Conservation (phyloP, 352 stramenopile genomes). For the Phytopythium mirpurense region DNA sequence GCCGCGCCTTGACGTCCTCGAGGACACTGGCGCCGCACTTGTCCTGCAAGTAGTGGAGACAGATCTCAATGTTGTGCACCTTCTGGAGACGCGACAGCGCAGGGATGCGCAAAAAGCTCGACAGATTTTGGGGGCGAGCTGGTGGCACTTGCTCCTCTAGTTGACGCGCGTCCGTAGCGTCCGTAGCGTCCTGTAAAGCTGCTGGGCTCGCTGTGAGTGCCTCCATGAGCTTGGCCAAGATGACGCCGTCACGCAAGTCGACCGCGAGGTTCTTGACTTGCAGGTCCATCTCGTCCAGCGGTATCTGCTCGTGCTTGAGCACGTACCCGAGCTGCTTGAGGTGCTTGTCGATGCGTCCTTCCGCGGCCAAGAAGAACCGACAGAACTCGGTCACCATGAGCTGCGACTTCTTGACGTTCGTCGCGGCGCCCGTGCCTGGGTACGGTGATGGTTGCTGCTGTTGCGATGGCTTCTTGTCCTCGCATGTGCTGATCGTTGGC, state of each 20-base stretch:
- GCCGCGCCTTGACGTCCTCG: conserved; percentile 38
- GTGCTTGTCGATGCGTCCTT: conserved; percentile 95
- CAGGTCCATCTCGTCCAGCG: conserved; percentile 94
- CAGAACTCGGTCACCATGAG: conserved; percentile 91
- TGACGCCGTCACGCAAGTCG: conserved; percentile 95
- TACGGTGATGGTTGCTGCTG: conserved; percentile 8
- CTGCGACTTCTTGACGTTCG: conserved; percentile 89
- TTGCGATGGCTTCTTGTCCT: background rate
- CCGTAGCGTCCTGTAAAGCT: background rate
- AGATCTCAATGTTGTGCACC: conserved; percentile 94
- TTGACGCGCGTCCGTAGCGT: background rate
- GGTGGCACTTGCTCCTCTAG: background rate
- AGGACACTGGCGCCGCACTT: conserved; percentile 58
- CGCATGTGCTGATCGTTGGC: background rate
- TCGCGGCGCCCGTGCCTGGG: conserved; percentile 11
- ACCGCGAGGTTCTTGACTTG: conserved; percentile 88
- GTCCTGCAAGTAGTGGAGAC: conserved; percentile 77
- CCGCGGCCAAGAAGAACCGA: conserved; percentile 88
- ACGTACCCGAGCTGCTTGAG: conserved; percentile 84
- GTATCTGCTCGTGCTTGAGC: conserved; percentile 88
- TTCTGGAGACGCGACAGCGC: conserved; percentile 94
- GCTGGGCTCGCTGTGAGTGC: conserved; percentile 42
- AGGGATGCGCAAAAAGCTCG: conserved; percentile 89
- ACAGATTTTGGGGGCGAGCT: conserved; percentile 24
- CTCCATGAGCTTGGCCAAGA: conserved; percentile 92